These are phyloP conservation scores for Pestalotiopsis sp. DNA, from an alignment of 2,329 filamentous ascomycete species.

Conservation along the genomic window DNA sequence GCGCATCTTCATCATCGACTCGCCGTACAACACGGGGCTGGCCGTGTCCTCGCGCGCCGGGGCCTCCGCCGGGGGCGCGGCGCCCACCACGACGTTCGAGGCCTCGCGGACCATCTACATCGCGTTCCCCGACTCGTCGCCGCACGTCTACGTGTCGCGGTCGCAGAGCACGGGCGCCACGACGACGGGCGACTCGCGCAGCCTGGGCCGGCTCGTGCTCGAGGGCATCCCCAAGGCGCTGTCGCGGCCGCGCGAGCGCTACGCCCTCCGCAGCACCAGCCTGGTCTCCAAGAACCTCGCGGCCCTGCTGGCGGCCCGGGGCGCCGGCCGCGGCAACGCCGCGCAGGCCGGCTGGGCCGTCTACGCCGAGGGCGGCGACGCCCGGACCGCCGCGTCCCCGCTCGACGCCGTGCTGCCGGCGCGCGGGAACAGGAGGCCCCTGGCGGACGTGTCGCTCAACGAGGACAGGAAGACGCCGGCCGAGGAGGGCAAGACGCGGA, in stretches of 20 bases:
- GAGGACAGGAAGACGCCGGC: constrained; percentile 19
- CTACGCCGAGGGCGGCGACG: constrained; percentile 67
- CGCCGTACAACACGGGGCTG: constrained; percentile 71
- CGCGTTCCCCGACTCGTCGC: constrained; percentile 80
- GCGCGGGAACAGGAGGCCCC: constrained; percentile 33
- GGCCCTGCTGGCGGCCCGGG: constrained; percentile 70
- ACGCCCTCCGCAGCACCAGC: constrained; percentile 67
- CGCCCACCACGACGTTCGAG: constrained; percentile 57
- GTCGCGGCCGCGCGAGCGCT: constrained; percentile 73
- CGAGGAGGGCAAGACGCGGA: constrained; percentile 27
- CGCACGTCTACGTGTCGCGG: constrained; percentile 70
- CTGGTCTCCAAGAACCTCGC: constrained; percentile 72
- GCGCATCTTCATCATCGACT: constrained; percentile 79
- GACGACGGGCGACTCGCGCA: constrained; percentile 56
- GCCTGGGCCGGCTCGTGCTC: constrained; percentile 70
- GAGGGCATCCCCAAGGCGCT: constrained; percentile 83
- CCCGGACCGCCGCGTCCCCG: constrained; percentile 49
- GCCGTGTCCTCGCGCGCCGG: constrained; percentile 37
- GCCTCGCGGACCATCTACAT: constrained; percentile 75
- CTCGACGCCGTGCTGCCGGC: constrained; percentile 54
- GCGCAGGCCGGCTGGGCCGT: constrained; percentile 80
- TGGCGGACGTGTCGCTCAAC: constrained; percentile 40
- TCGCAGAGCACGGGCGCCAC: constrained; percentile 46
- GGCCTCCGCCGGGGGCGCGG: constrained; percentile 15
- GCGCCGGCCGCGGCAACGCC: constrained; percentile 69